Evolutionary conservation across 2,329 filamentous ascomycete genomes (phyloP).

Genomic region (Cryoendolithus antarcticus): DNA sequence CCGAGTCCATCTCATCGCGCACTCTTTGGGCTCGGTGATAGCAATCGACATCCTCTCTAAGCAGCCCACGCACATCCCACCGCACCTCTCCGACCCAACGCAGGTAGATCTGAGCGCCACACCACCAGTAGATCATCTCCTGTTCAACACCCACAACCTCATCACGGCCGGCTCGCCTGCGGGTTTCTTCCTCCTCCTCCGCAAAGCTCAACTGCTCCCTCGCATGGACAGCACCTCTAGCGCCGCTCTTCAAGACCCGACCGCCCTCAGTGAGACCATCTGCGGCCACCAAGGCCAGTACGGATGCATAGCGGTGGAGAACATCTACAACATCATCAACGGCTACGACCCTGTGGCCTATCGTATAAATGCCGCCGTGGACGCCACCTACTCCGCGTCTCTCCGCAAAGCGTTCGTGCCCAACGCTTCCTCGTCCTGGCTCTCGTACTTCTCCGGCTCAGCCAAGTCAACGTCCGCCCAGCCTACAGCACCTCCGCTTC

Average conservation of each 20-base stretch:
- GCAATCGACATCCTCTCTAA: constrained; percentile 79
- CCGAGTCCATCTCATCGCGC: constrained; percentile 57
- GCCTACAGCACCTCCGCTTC: constrained; percentile 17
- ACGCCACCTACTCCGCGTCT: constrained; percentile 62
- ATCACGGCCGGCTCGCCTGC: constrained; percentile 85
- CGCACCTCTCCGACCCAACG: constrained; percentile 22
- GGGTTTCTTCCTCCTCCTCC: constrained; percentile 83
- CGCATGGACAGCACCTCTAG: constrained; percentile 65
- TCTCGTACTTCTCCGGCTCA: constrained; percentile 22
- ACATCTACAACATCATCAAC: constrained; percentile 87
- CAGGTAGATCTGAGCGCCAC: constrained; percentile 11
- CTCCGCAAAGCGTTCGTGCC: constrained; percentile 72
- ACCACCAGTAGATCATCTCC: constrained; percentile 46
- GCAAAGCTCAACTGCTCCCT: constrained; percentile 59
- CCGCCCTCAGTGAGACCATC: constrained; percentile 38
- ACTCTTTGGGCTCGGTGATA: constrained; percentile 44
- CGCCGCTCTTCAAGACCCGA: constrained; percentile 54
- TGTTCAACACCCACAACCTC: constrained; percentile 82
- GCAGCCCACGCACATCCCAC: constrained; percentile 63
- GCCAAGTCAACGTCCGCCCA: constrained; percentile 18
- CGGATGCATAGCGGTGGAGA: constrained; percentile 86
- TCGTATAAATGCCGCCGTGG: constrained; percentile 79
- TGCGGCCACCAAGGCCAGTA: constrained; percentile 71
- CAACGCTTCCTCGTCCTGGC: constrained; percentile 45
- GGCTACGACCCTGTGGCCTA: constrained; percentile 75